A percentile compares a stretch with the other conserved stretches of the same genome.
Evolutionary conservation across 768 basidiomycete species (phyloP).

Genomic region (Suillus hirtellus): DNA sequence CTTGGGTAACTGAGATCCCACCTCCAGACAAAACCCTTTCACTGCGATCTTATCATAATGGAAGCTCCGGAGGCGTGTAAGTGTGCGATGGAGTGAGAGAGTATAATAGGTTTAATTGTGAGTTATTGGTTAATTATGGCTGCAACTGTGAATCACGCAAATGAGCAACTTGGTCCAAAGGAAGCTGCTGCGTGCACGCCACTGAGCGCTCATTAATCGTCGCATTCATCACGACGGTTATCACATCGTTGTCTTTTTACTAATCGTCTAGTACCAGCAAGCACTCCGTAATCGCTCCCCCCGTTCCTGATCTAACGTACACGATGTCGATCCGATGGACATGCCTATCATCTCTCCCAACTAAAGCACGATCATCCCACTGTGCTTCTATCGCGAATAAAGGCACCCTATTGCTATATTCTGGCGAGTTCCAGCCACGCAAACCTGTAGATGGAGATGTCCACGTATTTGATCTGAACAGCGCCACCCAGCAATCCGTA

Average conservation of each 20-base stretch:
- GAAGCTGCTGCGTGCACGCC: not conserved
- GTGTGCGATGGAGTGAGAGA: not conserved
- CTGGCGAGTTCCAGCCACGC: slow-evolving; percentile 46
- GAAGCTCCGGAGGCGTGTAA: not conserved
- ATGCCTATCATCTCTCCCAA: slow-evolving; percentile 21
- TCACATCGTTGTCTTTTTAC: not conserved
- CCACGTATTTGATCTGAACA: slow-evolving; percentile 27
- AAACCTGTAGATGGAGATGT: slow-evolving; percentile 39
- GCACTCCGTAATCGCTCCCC: not conserved
- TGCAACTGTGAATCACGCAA: not conserved
- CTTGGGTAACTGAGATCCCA: not conserved
- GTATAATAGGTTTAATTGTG: not conserved
- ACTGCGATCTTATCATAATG: not conserved
- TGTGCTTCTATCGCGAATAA: slow-evolving; percentile 31
- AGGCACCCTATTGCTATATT: slow-evolving; percentile 38
- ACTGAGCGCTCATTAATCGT: not conserved
- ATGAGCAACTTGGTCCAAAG: not conserved
- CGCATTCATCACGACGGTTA: not conserved
- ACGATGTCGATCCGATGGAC: slow-evolving; percentile 32
- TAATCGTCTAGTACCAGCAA: not conserved
- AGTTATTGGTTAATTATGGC: not conserved
- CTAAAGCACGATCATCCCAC: slow-evolving; percentile 43
- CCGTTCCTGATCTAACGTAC: not conserved
- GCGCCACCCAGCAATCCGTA: not conserved
- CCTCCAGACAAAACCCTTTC: not conserved